Base-by-base conservation (phyloP, 1,139 yeast genomes). In the Suhomyces bolitotheri region DNA sequence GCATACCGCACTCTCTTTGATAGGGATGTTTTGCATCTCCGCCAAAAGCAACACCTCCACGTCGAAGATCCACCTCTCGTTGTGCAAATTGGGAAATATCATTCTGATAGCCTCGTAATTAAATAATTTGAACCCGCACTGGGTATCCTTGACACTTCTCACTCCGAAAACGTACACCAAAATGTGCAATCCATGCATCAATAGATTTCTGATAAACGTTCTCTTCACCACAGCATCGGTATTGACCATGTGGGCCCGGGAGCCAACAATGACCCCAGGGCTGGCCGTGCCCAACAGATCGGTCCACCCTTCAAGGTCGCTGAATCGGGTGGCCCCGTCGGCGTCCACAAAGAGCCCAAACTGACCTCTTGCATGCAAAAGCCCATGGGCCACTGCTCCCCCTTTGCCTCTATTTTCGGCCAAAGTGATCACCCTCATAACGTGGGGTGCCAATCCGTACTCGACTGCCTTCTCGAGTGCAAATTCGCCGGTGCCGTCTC, bases 61-160 rank as follows among this genome's bases (percentile, higher is more conserved):
- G 55, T 92, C 98, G 59, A 92, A 92, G 26, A 94, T 92, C 98
- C 98, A 92, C 39, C 98, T 80, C 61, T 92, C 98, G 10, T 96
- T 90, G 58, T 92, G 97, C 86, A 94, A 78, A 48, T 76, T 82
- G 4, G 97, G 97, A 61, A 89, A 89, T 27, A 92, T 85, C 37
- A 54, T 52, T 12, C 55, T 54, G 12, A 82, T 75, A 0, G 97
- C 83, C 9, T 70, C 66, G 42, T 78, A 73, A 47, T 92, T 86
- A 60, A 90, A 92, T 64, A 92, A 67, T 60, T 92, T 92, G 68
- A 94, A 92, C 5, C 98, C 98, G 67, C 98, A 92, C 64, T 92
- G 98, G 5, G 98, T 92, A 59, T 92, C 98, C 42, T 82, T 79
- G 43, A 94, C 78, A 8, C 80, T 75, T 46, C 95, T 73, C 31